Evolutionary conservation across 2,329 filamentous ascomycete genomes (phyloP), one percentile per base, ranked within the genome.

Genomic region (Penicillium sp.): DNA sequence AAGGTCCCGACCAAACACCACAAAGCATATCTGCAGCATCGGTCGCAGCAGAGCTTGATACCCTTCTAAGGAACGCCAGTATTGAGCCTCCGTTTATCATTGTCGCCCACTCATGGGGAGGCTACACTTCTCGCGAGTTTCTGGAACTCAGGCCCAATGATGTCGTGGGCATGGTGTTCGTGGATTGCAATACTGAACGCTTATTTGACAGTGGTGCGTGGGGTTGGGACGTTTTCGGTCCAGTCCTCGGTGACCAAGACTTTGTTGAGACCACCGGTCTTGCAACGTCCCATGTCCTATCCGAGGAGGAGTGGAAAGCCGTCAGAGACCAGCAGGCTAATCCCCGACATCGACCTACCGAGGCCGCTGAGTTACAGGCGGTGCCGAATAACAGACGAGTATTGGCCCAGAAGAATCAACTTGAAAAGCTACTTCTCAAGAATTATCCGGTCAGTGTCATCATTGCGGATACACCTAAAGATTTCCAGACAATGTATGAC

Each of bases 381-480:
- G 54, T 9, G 50, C 39, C 54, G 27, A 54, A 54, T n/a, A 50
- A 56, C 33, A 57, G 58, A 60, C 54, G 6, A 44, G 39, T 54
- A 54, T 60, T 60, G 33, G 54, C 2, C 39, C 27, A 4, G 18
- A 66, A 67, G 41, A 62, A 64, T 53, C 70, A 72, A 56, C 65
- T 70, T 24, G 58, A 64, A 46, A 57, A 51, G 31, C 61, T 63
- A 24, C 56, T 58, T n/a, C 59, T 71, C 2, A 56, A 62, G 19
- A 60, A 61, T 31, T 52, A 56, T 47, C 63, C 68, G 13, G 60
- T 71, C 35, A 67, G 66, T 55, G 69, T 71, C 24, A 62, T 73
- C 16, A 63, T 68, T 53, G 68, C 66, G 41, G 63, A 70, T 50
- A 60, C 61, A 1, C 60, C 60, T 43, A 31, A 27, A 39, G 66